Base-by-base conservation (phyloP, 768 basidiomycete genomes). In the Rhizopogon vulgaris region DNA sequence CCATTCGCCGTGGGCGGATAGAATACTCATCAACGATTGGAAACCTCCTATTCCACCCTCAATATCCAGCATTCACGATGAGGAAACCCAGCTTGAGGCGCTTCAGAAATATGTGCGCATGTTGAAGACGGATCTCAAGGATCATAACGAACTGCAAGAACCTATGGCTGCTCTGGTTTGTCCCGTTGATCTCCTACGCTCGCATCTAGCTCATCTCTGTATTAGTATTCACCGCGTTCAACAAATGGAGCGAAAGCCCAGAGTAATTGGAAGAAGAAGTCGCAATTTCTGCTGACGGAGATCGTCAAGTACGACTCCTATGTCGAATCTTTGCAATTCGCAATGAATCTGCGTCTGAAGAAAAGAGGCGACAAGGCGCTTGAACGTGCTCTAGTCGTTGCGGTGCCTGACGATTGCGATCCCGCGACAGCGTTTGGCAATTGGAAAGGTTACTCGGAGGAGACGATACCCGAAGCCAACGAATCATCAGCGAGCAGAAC, bases 251-350 rank as follows among this genome's bases (percentile, higher is more conserved):
- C 74, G 58, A 97, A 85, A 69, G 85, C 96, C 1, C 77, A 82
- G 59, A 78, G 79, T 54, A 99, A 99, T 64, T 98, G 94, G 92
- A 89, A 90, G 71, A 87, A 83, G 65, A 94, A 88, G 65, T 92
- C 90, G 3, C 85, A 90, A 62, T 90, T 90, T 66, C 72, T 98
- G 42, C 76, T 94, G 49, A 82, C 87, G 8, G 95, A 99, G 71
- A 90, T 92, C 38, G 90, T 93, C 64, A 98, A 98, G 67, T 98
- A 97, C 68, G 85, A 91, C 49, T 88, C 89, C 14, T 99, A 99
- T 66, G 86, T 95, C 51, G 93, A 95, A 57, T 90, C 93, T 6
- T 77, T 99, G 28, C 82, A 86, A 64, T 70, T 74, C 4, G 94
- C 88, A 36, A 94, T 94, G 85, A 73, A 75, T 8, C 75, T 95